Evolutionary conservation across 805 yeast genomes (phyloP).

Genomic region (Naumovozyma baii): DNA sequence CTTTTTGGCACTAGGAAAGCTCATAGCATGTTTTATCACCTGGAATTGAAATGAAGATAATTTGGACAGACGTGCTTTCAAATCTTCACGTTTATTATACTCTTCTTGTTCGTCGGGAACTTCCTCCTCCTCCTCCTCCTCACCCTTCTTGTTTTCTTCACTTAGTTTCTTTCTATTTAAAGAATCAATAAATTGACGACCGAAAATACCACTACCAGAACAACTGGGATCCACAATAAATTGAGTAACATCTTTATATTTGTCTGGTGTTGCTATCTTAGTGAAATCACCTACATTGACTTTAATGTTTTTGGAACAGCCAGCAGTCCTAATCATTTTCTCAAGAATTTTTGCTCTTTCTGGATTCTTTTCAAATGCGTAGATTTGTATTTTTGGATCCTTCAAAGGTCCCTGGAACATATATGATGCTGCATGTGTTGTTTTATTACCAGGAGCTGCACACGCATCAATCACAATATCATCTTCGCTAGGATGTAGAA

Average conservation of each 20-base stretch:
- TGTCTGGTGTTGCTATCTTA: constrained; percentile 35
- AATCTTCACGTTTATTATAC: constrained; percentile 37
- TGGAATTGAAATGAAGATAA: constrained; percentile 80
- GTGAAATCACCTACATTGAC: constrained; percentile 46
- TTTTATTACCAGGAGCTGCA: constrained; percentile 98
- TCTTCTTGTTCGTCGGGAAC: constrained; percentile 38
- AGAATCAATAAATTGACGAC: constrained; percentile 57
- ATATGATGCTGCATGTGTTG: constrained; percentile 64
- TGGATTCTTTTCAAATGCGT: constrained; percentile 82
- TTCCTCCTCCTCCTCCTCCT: constrained; percentile 12
- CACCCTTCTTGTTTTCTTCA: constrained; percentile 5
- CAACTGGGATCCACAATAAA: constrained; percentile 93
- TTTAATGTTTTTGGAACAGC: constrained; percentile 37
- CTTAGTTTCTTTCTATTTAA: constrained; percentile 24
- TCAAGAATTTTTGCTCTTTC: constrained; percentile 59
- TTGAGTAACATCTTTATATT: constrained; percentile 61
- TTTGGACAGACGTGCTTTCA: constrained; percentile 40
- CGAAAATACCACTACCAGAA: constrained; percentile 95
- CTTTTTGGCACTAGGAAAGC: constrained; percentile 64
- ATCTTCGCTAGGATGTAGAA: constrained; percentile 53
- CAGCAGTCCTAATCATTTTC: constrained; percentile 75
- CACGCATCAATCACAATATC: constrained; percentile 79
- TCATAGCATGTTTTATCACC: constrained; percentile 80
- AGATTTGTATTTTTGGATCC: constrained; percentile 34
- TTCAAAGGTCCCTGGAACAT: constrained; percentile 10